Base-by-base conservation (phyloP, 2,329 filamentous ascomycete genomes). In the Coleophoma crateriformis region DNA sequence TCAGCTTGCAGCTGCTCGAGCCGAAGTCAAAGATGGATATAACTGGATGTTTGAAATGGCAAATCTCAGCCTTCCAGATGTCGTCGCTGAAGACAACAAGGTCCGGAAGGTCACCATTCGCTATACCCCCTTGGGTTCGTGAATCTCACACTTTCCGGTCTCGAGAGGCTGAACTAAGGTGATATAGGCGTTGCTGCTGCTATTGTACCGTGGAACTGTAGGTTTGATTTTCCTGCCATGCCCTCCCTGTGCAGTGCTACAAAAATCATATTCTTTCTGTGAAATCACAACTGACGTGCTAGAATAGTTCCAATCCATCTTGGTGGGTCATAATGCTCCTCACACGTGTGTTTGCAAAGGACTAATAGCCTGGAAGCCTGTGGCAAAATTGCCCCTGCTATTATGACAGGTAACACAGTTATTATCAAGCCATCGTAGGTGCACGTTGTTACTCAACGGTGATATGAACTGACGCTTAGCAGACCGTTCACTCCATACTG, bases 371-470 rank as follows among this genome's bases (percentile, higher is more conserved):
- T 7, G 12, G 4, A 6, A 42, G 39, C 39, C 11, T 17, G n/a
- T 13, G 67, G 76, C 43, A 83, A 83, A 62, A 69, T 78, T 34
- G 68, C 65, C 5, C 67, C 73, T 0, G 70, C 75, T 0, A 61
- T 80, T 3, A 62, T 78, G 20, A 76, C 77, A 0, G 77, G 75
- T 22, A 78, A 78, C 59, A 66, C 69, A n/a, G 66, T 81, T 17
- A 79, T 82, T 55, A 71, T 82, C 53, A 79, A 79, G 58, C 77
- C 80, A 0, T 82, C 79, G 35, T 38, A 38, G 17, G 35, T 27
- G 8, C 27, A 27, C 8, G 27, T 10, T 7, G 27, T 27, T 2
- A 27, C 27, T 27, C 8, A 27, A 10, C 27, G 8, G 27, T 10
- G 19, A 19, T 10, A 27, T 27, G 27, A 27, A 10, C 27, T 27